A percentile compares a stretch with the other conserved stretches of the same genome.
phyloP scores from a whole-genome alignment of 208 protist species.

The Leishmania guyanensis region DNA sequence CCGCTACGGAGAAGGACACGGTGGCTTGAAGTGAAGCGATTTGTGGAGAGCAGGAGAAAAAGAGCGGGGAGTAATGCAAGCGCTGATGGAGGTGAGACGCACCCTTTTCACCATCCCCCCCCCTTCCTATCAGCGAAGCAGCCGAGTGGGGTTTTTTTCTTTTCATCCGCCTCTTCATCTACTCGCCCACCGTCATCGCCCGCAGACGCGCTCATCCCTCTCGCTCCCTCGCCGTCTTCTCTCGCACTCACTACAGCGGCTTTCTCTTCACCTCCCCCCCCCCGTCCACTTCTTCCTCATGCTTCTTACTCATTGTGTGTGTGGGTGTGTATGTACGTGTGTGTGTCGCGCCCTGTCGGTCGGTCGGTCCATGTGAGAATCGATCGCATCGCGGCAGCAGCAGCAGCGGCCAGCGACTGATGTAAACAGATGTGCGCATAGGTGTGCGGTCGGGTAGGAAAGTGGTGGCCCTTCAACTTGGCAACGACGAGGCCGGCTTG shows the following conservation, averaged over 20 bases:
- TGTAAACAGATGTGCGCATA: neutral
- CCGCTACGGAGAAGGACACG: no score
- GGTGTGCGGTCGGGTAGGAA: neutral
- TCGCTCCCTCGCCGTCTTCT: neutral
- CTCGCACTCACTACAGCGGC: neutral
- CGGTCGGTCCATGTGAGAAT: neutral
- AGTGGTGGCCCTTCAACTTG: neutral
- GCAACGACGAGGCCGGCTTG: neutral
- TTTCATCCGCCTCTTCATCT: neutral
- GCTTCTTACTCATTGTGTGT: neutral
- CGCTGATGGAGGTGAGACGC: no score
- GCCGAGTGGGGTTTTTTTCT: constrained; percentile 3
- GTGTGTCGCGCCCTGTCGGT: neutral
- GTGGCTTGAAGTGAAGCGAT: no score
- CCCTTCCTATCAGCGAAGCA: neutral
- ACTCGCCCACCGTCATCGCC: neutral
- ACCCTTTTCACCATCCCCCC: neutral
- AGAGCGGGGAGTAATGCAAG: no score
- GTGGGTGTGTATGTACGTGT: neutral
- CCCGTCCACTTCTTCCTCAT: neutral
- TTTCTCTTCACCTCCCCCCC: neutral
- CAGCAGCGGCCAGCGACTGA: neutral
- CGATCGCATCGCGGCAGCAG: no score
- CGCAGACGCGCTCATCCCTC: neutral
- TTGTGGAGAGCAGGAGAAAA: no score